Percentiles rank a stretch among this genome's conserved stretches.
Conservation (phyloP, 441 rosid genomes). For the Capsella rubella region DNA sequence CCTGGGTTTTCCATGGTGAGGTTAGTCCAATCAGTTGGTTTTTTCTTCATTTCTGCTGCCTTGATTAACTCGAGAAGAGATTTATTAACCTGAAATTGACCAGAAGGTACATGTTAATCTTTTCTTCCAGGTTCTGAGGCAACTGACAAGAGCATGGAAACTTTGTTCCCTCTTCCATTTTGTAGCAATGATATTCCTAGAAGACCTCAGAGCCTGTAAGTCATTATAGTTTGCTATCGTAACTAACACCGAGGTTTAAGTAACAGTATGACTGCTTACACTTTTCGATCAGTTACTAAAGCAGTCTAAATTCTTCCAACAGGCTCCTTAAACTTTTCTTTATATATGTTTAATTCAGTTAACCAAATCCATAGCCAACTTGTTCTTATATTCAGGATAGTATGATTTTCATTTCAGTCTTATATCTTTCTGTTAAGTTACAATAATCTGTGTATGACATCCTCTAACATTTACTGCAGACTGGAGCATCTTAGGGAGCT, state of each 20-base stretch:
- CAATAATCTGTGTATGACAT: conserved; percentile 6
- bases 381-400: not conserved
- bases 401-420: not conserved
- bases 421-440: conserved; percentile 8
- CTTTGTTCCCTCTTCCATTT: conserved; percentile 12
- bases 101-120: conserved; percentile 19
- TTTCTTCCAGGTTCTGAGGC: conserved; percentile 26
- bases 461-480: conserved; percentile 20
- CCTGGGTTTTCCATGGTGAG: conserved; percentile 60
- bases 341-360: conserved; percentile 5
- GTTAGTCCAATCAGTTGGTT: conserved; percentile 82
- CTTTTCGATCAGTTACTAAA: conserved; percentile 15
- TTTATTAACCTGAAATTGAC: conserved; percentile 80
- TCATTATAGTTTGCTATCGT: conserved; percentile 4
- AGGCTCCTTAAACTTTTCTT: not conserved
- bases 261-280: conserved; percentile 19
- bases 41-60: conserved; percentile 65
- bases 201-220: conserved; percentile 21
- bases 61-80: conserved; percentile 75
- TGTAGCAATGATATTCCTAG: conserved; percentile 21
- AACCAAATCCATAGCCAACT: conserved; percentile 13
- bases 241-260: not conserved
- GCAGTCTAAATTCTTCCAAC: not conserved
- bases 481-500: not conserved
- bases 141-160: not conserved